Conservation (phyloP, 2,329 filamentous ascomycete genomes). For the Penicillium sp. region DNA sequence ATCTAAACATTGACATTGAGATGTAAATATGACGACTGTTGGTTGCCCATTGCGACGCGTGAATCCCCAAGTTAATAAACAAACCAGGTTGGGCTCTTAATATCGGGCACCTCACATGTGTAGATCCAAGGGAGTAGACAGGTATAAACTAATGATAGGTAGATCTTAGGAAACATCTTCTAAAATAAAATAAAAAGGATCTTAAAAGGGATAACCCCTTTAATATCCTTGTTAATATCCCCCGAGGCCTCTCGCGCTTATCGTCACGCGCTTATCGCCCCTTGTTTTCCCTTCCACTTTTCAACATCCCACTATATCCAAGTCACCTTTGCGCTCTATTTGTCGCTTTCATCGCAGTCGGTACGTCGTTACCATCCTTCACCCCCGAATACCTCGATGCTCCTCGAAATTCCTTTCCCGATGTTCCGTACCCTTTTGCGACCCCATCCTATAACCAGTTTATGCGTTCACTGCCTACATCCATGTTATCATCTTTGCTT, state of each 20-base stretch:
- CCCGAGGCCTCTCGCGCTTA: constrained; percentile 21
- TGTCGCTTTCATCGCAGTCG: background rate
- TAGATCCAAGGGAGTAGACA: background rate
- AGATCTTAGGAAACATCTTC: no score
- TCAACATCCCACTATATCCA: constrained; percentile 26
- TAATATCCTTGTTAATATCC: background rate
- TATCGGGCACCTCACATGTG: constrained; percentile 18
- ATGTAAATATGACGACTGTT: background rate
- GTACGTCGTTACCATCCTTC: background rate
- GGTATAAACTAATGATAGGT: background rate
- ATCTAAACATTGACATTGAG: background rate
- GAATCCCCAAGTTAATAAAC: constrained; percentile 10
- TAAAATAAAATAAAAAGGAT: background rate
- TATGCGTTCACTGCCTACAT: background rate
- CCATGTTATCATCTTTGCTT: background rate
- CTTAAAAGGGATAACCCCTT: background rate
- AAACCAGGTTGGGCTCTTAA: constrained; percentile 15
- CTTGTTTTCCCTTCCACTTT: constrained; percentile 23
- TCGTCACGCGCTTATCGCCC: constrained; percentile 29
- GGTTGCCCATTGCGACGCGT: constrained; percentile 25
- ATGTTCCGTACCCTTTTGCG: background rate
- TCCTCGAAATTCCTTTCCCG: background rate
- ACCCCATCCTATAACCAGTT: background rate
- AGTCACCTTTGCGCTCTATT: constrained; percentile 1
- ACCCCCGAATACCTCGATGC: background rate